These are phyloP conservation scores for Anisodus tanguticus DNA, from an alignment of 257 asterid species.

Conservation along the genomic window DNA sequence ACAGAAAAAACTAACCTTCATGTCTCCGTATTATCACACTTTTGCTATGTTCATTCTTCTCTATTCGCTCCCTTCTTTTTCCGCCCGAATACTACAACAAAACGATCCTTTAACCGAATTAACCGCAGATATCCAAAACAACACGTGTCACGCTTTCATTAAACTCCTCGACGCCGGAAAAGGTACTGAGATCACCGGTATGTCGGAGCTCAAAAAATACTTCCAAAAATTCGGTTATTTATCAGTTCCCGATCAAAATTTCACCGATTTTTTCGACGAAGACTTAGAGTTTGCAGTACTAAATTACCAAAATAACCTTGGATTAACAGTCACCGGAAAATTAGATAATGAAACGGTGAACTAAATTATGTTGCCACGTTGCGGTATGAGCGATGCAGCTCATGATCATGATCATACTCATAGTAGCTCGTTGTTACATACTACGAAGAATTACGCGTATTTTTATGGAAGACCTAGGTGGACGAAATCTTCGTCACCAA, in stretches of 20 bases:
- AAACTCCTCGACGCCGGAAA: slow-evolving; percentile 66
- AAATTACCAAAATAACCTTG: slow-evolving; percentile 61
- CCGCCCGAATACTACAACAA: slow-evolving; percentile 49
- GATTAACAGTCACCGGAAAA: slow-evolving; percentile 55
- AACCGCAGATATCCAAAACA: slow-evolving; percentile 36
- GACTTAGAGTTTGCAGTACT: slow-evolving; percentile 60
- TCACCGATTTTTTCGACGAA: slow-evolving; percentile 65
- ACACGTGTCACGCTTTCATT: slow-evolving; percentile 64
- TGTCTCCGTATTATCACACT: slow-evolving; percentile 50
- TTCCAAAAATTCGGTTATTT: slow-evolving; percentile 83
- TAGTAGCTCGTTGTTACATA: slow-evolving; percentile 32
- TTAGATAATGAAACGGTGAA: slow-evolving; percentile 62
- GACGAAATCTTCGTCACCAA: slow-evolving; percentile 45
- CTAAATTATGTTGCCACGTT: slow-evolving; percentile 63
- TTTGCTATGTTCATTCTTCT: slow-evolving; percentile 36
- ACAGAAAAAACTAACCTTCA: slow-evolving; percentile 48
- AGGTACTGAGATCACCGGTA: slow-evolving; percentile 64
- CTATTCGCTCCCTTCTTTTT: slow-evolving; percentile 39
- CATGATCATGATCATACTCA: not conserved
- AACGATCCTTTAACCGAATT: slow-evolving; percentile 39
- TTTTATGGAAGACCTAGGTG: slow-evolving; percentile 74
- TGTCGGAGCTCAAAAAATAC: slow-evolving; percentile 79
- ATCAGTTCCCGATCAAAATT: slow-evolving; percentile 30
- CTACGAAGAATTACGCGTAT: slow-evolving; percentile 54
- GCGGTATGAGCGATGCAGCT: slow-evolving; percentile 62